Conservation (phyloP, 768 basidiomycete genomes). For the Sporobolomyces roseus region DNA sequence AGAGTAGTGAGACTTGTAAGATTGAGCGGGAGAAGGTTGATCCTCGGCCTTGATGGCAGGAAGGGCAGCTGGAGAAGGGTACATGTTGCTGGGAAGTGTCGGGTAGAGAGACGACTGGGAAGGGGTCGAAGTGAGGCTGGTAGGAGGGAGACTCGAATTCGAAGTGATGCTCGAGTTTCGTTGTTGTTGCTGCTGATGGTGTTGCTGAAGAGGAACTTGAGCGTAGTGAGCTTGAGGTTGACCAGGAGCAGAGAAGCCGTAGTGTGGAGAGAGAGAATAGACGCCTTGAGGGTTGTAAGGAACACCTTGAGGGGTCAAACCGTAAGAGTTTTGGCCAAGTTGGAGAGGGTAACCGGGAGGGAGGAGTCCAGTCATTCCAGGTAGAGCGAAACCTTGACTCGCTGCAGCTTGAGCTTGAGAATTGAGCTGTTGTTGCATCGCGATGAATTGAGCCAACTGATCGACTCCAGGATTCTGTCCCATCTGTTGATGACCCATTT, state of each 20-base stretch:
- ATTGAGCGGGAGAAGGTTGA: slow-evolving; percentile 17
- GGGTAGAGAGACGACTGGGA: slow-evolving; percentile 28
- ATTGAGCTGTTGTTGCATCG: slow-evolving; percentile 35
- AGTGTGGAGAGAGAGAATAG: slow-evolving; percentile 5
- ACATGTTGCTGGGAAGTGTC: neutral
- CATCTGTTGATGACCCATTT: neutral
- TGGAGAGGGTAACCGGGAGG: slow-evolving; percentile 18
- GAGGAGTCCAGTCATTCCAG: slow-evolving; percentile 7
- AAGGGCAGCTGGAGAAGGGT: neutral
- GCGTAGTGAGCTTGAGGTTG: slow-evolving; percentile 8
- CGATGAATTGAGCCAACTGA: slow-evolving; percentile 26
- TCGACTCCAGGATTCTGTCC: neutral
- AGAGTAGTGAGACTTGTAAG: slow-evolving; percentile 20
- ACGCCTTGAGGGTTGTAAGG: slow-evolving; percentile 20
- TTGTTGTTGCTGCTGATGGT: slow-evolving; percentile 1
- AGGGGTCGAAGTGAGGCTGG: slow-evolving; percentile 2
- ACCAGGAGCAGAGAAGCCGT: slow-evolving; percentile 11
- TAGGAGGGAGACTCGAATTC: neutral
- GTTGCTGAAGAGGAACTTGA: neutral
- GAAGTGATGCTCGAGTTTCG: slow-evolving; percentile 16
- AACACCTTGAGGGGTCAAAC: slow-evolving; percentile 2
- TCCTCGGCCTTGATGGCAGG: slow-evolving; percentile 10
- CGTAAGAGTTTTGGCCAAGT: slow-evolving; percentile 20
- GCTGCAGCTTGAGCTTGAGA: slow-evolving; percentile 22
- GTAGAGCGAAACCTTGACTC: slow-evolving; percentile 5